Conservation (phyloP, 768 basidiomycete genomes). For the Omphalotus guepiniiformis region DNA sequence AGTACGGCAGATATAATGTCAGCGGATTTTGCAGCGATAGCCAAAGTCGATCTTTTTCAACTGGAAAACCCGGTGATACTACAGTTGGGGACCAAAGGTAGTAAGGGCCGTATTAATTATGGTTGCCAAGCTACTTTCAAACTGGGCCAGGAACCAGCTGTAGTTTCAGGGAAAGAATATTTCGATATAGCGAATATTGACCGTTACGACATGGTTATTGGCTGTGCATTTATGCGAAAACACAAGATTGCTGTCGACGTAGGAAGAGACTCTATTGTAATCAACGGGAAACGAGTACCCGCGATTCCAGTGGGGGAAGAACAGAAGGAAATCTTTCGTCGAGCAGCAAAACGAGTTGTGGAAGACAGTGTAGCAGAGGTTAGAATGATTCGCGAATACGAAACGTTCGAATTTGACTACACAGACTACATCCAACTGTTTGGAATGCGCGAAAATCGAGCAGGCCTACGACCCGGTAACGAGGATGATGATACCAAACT, state of each 20-base stretch:
- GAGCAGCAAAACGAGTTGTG: neutral
- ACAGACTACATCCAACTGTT: neutral
- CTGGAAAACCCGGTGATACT: conserved; percentile 13
- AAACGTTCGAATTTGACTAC: too few species aligned
- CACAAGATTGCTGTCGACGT: conserved; percentile 14
- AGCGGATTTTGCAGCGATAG: conserved; percentile 15
- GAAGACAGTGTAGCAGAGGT: too few species aligned
- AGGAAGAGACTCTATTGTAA: conserved; percentile 5
- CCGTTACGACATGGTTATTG: conserved; percentile 21
- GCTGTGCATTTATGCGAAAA: conserved; percentile 17
- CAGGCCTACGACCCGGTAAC: neutral
- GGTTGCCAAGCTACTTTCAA: conserved; percentile 7
- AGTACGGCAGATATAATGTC: conserved; percentile 16
- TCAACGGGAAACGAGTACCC: conserved; percentile 5
- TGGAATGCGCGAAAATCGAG: neutral
- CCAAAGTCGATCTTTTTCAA: conserved; percentile 5
- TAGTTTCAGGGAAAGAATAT: conserved; percentile 10
- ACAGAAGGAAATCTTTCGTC: neutral
- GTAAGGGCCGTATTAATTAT: conserved; percentile 14
- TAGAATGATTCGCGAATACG: too few species aligned
- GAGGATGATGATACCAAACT: neutral
- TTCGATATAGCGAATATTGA: conserved; percentile 23
- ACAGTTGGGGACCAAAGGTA: conserved; percentile 18
- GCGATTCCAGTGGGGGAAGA: conserved; percentile 2
- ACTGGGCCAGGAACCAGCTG: too few species aligned